These are phyloP conservation scores for Aspergillus sp. DNA, from an alignment of 2,329 filamentous ascomycete genomes.

Conservation along the genomic window DNA sequence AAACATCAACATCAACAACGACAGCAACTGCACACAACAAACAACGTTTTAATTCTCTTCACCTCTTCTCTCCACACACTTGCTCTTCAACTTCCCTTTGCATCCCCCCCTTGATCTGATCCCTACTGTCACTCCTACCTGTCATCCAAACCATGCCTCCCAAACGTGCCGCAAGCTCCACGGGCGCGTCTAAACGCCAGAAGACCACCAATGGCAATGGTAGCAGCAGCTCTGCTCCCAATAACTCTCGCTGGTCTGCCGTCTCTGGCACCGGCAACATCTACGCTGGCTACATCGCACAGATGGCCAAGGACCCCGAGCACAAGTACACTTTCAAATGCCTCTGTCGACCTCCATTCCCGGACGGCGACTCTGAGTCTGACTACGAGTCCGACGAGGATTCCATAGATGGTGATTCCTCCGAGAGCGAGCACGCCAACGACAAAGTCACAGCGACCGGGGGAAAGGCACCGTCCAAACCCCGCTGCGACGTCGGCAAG, in stretches of 20 bases:
- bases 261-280: conserved; percentile 38
- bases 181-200: not conserved
- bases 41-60: no score
- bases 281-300: conserved; percentile 15
- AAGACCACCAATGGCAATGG: not conserved
- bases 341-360: not conserved
- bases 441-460: not conserved
- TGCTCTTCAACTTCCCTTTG: no score
- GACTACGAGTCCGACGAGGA: conserved; percentile 17
- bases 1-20: no score
- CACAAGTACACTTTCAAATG: conserved; percentile 1
- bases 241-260: conserved; percentile 26
- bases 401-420: not conserved
- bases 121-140: no score
- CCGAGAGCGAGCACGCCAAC: conserved; percentile 21
- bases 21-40: no score
- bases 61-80: no score
- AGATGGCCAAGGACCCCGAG: not conserved
- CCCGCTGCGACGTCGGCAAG: conserved; percentile 19
- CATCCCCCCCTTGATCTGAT: no score
- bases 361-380: not conserved
- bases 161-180: not conserved
- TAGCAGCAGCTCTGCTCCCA: not conserved
- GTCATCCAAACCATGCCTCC: not conserved
- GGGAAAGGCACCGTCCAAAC: conserved; percentile 25